Evolutionary conservation across 495 filamentous ascomycete species (phyloP), one percentile per base, ranked within the genome.

Genomic region (Parmelia sp.): DNA sequence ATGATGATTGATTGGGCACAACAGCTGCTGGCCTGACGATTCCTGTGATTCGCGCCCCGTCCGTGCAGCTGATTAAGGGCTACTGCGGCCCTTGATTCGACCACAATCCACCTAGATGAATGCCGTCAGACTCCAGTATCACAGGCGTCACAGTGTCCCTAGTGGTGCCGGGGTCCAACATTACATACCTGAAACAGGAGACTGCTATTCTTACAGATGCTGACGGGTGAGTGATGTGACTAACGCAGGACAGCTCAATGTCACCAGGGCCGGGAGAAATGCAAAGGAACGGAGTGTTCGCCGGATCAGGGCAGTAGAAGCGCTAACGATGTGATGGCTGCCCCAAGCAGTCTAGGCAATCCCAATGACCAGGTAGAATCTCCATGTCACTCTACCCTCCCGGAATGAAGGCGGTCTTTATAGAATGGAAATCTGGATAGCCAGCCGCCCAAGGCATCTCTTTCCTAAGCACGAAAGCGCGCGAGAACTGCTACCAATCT

Each of bases 11-110:
- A 59, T 57, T 44, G 65, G 58, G 29, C 61, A 47, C 33, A 60
- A 39, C 47, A 53, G 31, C 47, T 57, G 33, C 31, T 58, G 61
- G 64, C 42, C 37, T 60, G 61, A 66, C 47, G 58, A 63, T 37
- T 11, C 31, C 33, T 62, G 66, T 69, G 67, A 71, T 67, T 69
- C 67, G 69, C 58, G 61, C 64, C 62, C 58, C 61, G 53, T 60
- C 61, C 70, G 60, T 68, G 70, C 70, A 71, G 70, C 67, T 69
- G 64, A 69, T 58, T 67, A 69, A 69, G 56, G 33, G 35, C 35
- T 42, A 47, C 42, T 63, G 57, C 37, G 60, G 45, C 62, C 62
- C 10, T 35, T 65, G 67, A 68, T 69, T 71, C 63, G 67, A 69
- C 65, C 65, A 63, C 60, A n/a, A 31, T n/a, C 14, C 55, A 61